Evolutionary conservation across 495 filamentous ascomycete genomes (phyloP), one percentile per base, ranked within the genome.

Genomic region (Staphylotrichum tortipilum): DNA sequence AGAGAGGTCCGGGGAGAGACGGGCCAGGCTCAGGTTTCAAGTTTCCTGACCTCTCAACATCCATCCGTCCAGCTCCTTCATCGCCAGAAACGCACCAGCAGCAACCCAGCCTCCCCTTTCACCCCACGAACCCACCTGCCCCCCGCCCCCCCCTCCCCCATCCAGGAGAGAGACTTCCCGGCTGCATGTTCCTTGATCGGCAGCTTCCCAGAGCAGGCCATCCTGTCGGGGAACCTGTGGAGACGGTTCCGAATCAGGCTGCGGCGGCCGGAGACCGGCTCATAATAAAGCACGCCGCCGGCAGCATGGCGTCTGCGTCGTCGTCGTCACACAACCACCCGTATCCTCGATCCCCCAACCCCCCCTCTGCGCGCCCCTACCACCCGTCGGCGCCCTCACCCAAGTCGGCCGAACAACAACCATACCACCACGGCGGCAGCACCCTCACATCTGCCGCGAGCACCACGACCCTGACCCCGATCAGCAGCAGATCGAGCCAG

Each of bases 371-470:
- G 23, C 64, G 71, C 54, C 76, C 75, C 34, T 78, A 77, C 68
- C 73, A 76, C 57, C 75, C 76, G 47, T 74, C 75, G 24, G 69
- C 76, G 45, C 72, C 76, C 30, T 80, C 78, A 17, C 73, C 78
- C 37, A 67, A 68, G 45, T 64, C 71, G 40, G 61, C 63, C 19
- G 61, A 68, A 36, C 67, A 66, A 47, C 73, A 75, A 53, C 56
- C 70, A n/a, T n/a, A n/a, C n/a, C n/a, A n/a, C n/a, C n/a, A n/a
- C n/a, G n/a, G n/a, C 34, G 62, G 67, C 50, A 74, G 70, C 46
- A 61, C 73, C 43, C 72, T 78, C 70, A 66, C 61, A 43, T 58
- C 65, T 12, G 59, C 52, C 47, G 46, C 58, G 45, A 64, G 61
- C 47, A 44, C 59, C n/a, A n/a, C n/a, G n/a, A n/a, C n/a, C n/a